Conservation (phyloP, 805 yeast species). For the Groenewaldozyma tartarivorans region DNA sequence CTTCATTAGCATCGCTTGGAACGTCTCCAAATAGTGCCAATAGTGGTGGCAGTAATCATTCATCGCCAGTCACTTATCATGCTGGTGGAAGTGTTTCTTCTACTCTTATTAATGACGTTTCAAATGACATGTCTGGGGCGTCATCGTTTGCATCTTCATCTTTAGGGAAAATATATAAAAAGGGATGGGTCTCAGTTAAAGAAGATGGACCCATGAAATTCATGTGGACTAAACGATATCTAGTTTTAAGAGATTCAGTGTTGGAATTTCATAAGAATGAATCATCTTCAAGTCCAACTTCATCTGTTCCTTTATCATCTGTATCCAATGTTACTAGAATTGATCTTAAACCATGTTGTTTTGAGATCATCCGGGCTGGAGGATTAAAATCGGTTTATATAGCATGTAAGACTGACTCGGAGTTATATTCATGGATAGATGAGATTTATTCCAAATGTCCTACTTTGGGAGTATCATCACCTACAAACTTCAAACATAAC, state of each 20-base stretch:
- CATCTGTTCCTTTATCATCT: slow-evolving; percentile 44
- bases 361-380: slow-evolving; percentile 50
- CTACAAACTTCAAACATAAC: slow-evolving; percentile 89
- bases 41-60: background rate
- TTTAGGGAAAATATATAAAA: slow-evolving; percentile 22
- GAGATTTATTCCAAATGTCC: slow-evolving; percentile 47
- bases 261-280: slow-evolving; percentile 70
- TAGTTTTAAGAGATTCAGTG: slow-evolving; percentile 67
- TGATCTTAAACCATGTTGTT: slow-evolving; percentile 66
- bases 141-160: background rate
- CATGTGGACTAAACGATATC: slow-evolving; percentile 84
- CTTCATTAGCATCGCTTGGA: slow-evolving; percentile 10
- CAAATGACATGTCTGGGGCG: slow-evolving; percentile 1
- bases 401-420: slow-evolving; percentile 68
- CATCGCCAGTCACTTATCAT: background rate
- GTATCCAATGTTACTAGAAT: slow-evolving; percentile 57
- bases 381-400: slow-evolving; percentile 57
- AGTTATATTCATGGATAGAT: slow-evolving; percentile 84
- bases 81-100: background rate
- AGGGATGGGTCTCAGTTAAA: slow-evolving; percentile 87
- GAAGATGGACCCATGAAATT: slow-evolving; percentile 81
- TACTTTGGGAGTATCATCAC: slow-evolving; percentile 61
- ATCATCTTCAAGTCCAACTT: slow-evolving; percentile 16
- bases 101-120: background rate
- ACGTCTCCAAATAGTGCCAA: slow-evolving; percentile 1